phyloP scores from a whole-genome alignment of 805 yeast genomes.

The Ogataea chonburiensis region DNA sequence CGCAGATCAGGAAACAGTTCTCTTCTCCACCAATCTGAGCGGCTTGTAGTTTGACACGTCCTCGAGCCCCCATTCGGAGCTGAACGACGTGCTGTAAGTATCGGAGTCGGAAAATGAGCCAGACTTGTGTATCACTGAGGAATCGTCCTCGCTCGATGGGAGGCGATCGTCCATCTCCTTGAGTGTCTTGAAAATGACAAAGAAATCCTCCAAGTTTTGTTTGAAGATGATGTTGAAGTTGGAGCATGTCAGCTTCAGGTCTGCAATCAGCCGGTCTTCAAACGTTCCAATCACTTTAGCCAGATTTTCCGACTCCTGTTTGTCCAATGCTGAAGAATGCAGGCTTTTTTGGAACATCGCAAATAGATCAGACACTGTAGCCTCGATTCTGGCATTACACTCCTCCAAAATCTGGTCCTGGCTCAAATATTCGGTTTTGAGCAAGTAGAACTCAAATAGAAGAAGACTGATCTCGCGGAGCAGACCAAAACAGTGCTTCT shows the following conservation, averaged over 20 bases:
- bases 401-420: constrained; percentile 20
- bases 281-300: constrained; percentile 17
- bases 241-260: constrained; percentile 23
- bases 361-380: constrained; percentile 19
- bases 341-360: constrained; percentile 13
- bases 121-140: constrained; percentile 9
- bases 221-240: constrained; percentile 25
- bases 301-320: constrained; percentile 17
- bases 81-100: constrained; percentile 1
- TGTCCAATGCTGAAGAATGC: constrained; percentile 7
- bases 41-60: constrained; percentile 17
- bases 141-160: constrained; percentile 8
- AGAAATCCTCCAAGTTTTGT: constrained; percentile 31
- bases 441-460: constrained; percentile 29
- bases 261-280: constrained; percentile 22
- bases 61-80: constrained; percentile 20
- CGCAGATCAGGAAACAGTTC: constrained; percentile 7
- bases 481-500: constrained; percentile 24
- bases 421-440: constrained; percentile 19
- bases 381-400: constrained; percentile 24
- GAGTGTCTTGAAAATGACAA: constrained; percentile 27
- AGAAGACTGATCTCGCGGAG: constrained; percentile 28
- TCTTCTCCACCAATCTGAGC: constrained; percentile 21
- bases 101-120: constrained; percentile 15
- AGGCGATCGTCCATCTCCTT: constrained; percentile 20